Evolutionary conservation across 169 alveolate species (phyloP).

Genomic region (Plasmodium cynomolgi): DNA sequence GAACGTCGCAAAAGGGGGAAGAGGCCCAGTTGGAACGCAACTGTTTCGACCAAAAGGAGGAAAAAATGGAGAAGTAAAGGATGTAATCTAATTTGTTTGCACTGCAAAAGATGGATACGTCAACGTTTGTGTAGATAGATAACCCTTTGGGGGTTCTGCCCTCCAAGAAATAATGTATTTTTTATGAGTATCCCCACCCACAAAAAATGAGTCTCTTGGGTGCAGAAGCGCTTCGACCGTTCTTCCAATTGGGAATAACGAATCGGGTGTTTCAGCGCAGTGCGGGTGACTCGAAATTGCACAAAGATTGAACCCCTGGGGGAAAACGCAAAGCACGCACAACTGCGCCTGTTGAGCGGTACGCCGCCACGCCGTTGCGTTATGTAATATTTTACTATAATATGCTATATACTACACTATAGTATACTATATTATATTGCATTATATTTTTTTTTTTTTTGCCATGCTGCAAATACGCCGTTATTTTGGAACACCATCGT

Average conservation of each 20-base stretch:
- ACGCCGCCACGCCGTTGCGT: background rate
- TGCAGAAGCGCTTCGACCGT: background rate
- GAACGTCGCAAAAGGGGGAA: background rate
- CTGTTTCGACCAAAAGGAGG: background rate
- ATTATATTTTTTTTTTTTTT: background rate
- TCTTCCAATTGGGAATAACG: background rate
- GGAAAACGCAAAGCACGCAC: background rate
- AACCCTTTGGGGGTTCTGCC: background rate
- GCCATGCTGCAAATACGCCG: background rate
- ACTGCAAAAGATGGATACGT: background rate
- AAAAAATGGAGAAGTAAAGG: background rate
- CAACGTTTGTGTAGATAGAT: background rate
- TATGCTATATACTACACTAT: background rate
- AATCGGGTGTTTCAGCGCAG: background rate
- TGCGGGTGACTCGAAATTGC: background rate
- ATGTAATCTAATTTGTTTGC: background rate
- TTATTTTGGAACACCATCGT: slow-evolving; percentile 5
- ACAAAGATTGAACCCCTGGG: background rate
- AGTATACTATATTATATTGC: background rate
- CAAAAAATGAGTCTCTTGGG: background rate
- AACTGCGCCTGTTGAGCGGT: background rate
- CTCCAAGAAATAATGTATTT: background rate
- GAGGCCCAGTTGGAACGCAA: background rate
- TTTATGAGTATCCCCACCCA: background rate
- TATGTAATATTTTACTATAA: background rate